A percentile compares a stretch with the other conserved stretches of the same genome.
Evolutionary conservation across 2,329 filamentous ascomycete genomes (phyloP).

Genomic region (Apiospora arundinis): DNA sequence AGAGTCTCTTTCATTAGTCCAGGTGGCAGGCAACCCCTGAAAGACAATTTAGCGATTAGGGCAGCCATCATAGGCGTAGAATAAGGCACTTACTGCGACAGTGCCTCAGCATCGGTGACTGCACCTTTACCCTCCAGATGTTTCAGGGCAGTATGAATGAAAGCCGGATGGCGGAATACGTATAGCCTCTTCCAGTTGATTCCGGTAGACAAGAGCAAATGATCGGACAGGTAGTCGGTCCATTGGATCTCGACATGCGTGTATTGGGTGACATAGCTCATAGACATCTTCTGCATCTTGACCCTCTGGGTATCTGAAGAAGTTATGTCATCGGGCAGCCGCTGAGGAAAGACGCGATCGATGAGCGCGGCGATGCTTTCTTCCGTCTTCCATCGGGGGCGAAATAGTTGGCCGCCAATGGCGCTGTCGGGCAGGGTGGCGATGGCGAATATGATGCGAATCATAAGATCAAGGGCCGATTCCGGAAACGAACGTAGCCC

Average conservation of each 20-base stretch:
- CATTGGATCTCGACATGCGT: conserved; percentile 13
- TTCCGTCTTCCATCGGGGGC: not conserved
- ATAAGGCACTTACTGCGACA: not conserved
- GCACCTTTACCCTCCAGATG: not conserved
- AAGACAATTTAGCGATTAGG: not conserved
- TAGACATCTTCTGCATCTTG: not conserved
- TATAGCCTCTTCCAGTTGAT: conserved; percentile 18
- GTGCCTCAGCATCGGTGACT: no score
- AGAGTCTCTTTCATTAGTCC: not conserved
- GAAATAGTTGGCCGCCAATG: not conserved
- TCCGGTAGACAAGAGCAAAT: conserved; percentile 12
- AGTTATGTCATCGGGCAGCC: not conserved
- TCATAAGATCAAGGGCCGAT: not conserved
- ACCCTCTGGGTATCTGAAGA: not conserved
- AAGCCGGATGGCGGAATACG: conserved; percentile 19
- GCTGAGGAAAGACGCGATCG: not conserved
- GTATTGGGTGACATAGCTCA: not conserved
- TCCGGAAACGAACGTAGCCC: not conserved
- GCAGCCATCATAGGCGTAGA: accelerated
- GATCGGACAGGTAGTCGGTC: conserved; percentile 15
- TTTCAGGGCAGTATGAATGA: conserved; percentile 4
- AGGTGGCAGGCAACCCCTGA: not conserved
- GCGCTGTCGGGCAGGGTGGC: not conserved
- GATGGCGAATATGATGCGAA: not conserved
- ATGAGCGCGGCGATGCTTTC: not conserved